Conservation (phyloP, 805 yeast genomes). For the Teunomyces funiuensis region DNA sequence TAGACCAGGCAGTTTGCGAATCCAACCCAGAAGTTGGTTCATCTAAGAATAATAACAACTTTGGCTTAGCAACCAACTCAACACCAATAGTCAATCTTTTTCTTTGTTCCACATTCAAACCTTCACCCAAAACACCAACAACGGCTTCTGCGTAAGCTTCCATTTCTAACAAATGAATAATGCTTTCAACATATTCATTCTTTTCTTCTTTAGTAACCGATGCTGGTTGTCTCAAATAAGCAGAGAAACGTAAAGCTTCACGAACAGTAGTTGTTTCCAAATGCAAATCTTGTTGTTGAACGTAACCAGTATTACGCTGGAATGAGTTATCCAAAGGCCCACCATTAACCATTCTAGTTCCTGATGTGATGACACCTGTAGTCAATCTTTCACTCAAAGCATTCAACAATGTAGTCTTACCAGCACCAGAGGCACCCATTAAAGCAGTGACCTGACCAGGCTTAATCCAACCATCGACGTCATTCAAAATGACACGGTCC, state of each 20-base stretch:
- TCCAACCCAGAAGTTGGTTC: slow-evolving; percentile 64
- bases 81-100: slow-evolving; percentile 56
- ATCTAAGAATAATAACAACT: slow-evolving; percentile 52
- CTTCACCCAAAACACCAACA: slow-evolving; percentile 46
- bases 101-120: slow-evolving; percentile 55
- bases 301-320: slow-evolving; percentile 57
- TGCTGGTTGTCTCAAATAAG: slow-evolving; percentile 47
- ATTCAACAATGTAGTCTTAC: slow-evolving; percentile 58
- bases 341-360: slow-evolving; percentile 60
- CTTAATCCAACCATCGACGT: slow-evolving; percentile 30
- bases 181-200: slow-evolving; percentile 50
- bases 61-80: slow-evolving; percentile 56
- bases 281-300: slow-evolving; percentile 61
- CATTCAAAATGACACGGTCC: slow-evolving; percentile 28
- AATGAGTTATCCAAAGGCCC: slow-evolving; percentile 47
- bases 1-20: slow-evolving; percentile 60
- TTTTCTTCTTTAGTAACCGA: slow-evolving; percentile 44
- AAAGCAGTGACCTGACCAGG: slow-evolving; percentile 61
- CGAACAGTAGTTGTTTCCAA: slow-evolving; percentile 50
- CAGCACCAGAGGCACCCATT: slow-evolving; percentile 68
- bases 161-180: slow-evolving; percentile 53
- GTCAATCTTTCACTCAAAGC: slow-evolving; percentile 53
- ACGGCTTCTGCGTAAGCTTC: slow-evolving; percentile 52
- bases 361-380: slow-evolving; percentile 53
- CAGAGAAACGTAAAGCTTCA: slow-evolving; percentile 54